Conservation (phyloP, 2,329 filamentous ascomycete species). For the Paraphoma chrysanthemicola region DNA sequence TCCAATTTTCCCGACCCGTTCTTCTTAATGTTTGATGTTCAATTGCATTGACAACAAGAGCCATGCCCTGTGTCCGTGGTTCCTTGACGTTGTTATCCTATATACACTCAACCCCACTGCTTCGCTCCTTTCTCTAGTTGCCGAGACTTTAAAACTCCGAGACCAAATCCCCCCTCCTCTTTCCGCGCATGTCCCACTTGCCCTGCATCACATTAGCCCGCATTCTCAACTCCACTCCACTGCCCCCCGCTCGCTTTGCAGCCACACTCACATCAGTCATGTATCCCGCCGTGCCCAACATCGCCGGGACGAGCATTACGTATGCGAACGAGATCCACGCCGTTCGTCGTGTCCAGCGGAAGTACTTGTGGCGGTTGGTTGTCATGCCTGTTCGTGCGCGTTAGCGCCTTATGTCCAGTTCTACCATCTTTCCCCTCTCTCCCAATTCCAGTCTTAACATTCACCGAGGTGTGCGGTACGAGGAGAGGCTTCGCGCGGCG, state of each 20-base stretch:
- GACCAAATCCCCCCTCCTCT: constrained; percentile 86
- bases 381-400: constrained; percentile 70
- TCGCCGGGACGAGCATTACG: constrained; percentile 72
- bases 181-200: constrained; percentile 83
- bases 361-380: constrained; percentile 88
- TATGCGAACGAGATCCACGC: constrained; percentile 82
- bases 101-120: background rate
- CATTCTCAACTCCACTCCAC: constrained; percentile 9
- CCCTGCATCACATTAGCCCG: constrained; percentile 64
- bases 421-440: background rate
- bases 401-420: background rate
- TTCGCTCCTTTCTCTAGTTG: background rate
- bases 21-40: too few relatives aligned
- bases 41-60: background rate
- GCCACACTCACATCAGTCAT: constrained; percentile 78
- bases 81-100: background rate
- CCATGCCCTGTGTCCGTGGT: too few relatives aligned
- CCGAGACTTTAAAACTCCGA: constrained; percentile 68
- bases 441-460: background rate
- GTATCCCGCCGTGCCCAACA: constrained; percentile 76
- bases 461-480: too few relatives aligned
- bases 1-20: too few relatives aligned
- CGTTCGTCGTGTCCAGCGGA: constrained; percentile 88
- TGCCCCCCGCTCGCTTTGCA: background rate
- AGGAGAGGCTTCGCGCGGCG: constrained; percentile 36